Evolutionary conservation across 495 filamentous ascomycete genomes (phyloP).

Genomic region (Penicillium simplicissimum): DNA sequence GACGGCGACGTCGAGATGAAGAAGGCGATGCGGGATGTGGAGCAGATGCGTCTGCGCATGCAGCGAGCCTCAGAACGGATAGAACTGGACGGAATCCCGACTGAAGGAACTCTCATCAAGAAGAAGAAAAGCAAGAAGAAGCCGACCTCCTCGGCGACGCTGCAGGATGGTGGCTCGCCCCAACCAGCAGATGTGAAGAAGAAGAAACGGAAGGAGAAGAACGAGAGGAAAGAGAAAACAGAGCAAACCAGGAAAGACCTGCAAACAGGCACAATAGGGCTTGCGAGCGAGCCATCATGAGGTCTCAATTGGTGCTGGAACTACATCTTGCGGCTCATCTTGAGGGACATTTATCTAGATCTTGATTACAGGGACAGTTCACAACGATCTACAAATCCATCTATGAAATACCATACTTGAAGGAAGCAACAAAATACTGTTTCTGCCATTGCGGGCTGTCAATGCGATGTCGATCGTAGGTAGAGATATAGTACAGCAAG

Average conservation of each 20-base stretch:
- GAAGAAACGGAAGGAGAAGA: constrained; percentile 22
- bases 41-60: constrained; percentile 83
- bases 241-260: background rate
- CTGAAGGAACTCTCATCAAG: constrained; percentile 72
- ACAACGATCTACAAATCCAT: background rate
- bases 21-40: constrained; percentile 81
- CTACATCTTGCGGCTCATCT: background rate
- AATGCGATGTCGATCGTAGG: background rate
- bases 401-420: background rate
- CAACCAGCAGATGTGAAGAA: constrained; percentile 7
- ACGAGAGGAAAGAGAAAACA: constrained; percentile 18
- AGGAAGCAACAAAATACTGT: background rate
- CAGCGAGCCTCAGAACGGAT: constrained; percentile 85
- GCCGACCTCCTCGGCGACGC: constrained; percentile 6
- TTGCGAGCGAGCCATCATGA: background rate
- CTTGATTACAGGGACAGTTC: background rate
- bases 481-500: background rate
- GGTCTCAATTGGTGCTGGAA: background rate
- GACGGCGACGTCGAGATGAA: constrained; percentile 80
- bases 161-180: background rate
- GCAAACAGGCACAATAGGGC: background rate
- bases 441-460: background rate
- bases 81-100: constrained; percentile 66
- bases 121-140: constrained; percentile 70
- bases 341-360: background rate